Conservation (phyloP, 2,329 filamentous ascomycete genomes). For the Epichloe bromicola region DNA sequence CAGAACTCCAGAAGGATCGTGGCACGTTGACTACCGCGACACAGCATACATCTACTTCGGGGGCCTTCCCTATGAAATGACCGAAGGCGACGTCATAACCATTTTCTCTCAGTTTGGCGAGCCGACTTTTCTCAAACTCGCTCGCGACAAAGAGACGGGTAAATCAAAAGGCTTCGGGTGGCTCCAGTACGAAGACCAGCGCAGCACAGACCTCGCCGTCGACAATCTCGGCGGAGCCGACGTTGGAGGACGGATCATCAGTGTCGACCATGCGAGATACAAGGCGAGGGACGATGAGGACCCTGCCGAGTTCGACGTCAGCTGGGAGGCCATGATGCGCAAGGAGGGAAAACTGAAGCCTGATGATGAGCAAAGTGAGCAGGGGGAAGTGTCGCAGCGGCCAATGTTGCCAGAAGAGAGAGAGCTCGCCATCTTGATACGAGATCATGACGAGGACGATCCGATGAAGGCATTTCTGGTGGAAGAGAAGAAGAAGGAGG, state of each 20-base stretch:
- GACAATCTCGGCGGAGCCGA: conserved; percentile 86
- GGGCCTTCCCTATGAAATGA: conserved; percentile 85
- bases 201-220: conserved; percentile 88
- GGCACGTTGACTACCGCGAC: conserved; percentile 95
- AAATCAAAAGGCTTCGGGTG: conserved; percentile 89
- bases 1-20: conserved; percentile 75
- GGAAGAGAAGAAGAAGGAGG: conserved; percentile 81
- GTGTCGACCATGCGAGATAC: conserved; percentile 89
- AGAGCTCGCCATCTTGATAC: conserved; percentile 62
- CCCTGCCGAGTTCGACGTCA: conserved; percentile 43
- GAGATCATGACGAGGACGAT: conserved; percentile 84
- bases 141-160: conserved; percentile 89
- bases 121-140: conserved; percentile 82
- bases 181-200: conserved; percentile 96
- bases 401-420: conserved; percentile 68
- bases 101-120: conserved; percentile 97
- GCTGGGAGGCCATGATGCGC: conserved; percentile 46
- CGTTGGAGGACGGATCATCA: conserved; percentile 65
- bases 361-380: conserved; percentile 33
- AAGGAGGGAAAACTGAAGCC: conserved; percentile 33
- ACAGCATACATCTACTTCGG: conserved; percentile 96
- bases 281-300: conserved; percentile 73
- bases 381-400: conserved; percentile 35
- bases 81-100: conserved; percentile 88
- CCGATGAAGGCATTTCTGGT: conserved; percentile 92